Base-by-base conservation (phyloP, 768 basidiomycete genomes). In the Pholiota molesta region DNA sequence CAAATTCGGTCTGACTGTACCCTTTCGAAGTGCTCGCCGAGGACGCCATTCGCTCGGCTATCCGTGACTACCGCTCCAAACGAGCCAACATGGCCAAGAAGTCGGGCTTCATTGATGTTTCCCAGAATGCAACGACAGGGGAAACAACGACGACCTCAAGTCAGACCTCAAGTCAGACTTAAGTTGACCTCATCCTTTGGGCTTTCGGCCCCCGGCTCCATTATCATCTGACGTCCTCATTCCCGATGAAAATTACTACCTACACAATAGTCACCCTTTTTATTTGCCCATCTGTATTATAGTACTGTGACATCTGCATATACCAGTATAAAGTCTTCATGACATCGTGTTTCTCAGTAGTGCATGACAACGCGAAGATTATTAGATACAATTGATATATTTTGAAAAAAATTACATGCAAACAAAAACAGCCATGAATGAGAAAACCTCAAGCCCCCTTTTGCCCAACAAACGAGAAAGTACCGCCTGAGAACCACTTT, bases 11-110 rank as follows among this genome's bases (percentile, higher is more conserved):
- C 59, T 55, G 29, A 51, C 61, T 29, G 17, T 35, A 29, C 37
- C 21, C 72, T 63, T 72, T 49, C 14, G 1, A 26, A 89, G 92
- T 98, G 91, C 78, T 98, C 66, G 96, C 97, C 14, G 97, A 99
- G 77, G 97, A 99, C 75, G 97, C 97, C 61, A 99, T 99, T 75
- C 94, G 92, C 57, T 97, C 96, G 11, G 97, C 97, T 45, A 99
- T 99, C 75, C 92, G 94, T 68, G 91, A 99, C 74, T 99, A 99
- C 79, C 86, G 88, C 71, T 85, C 86, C 62, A 99, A 99, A 81
- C 89, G 94, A 60, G 77, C 74, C 63, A 81, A 66, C n/a, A 83
- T 63, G 79, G 57, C 83, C 23, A 83, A 83, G 68, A 79, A 86
- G 69, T 68, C 82, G n/a, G 84, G 87, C 37, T 88, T 86, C 70